These are phyloP conservation scores for Cystofilobasidium macerans DNA, from an alignment of 768 basidiomycete species.

Conservation along the genomic window DNA sequence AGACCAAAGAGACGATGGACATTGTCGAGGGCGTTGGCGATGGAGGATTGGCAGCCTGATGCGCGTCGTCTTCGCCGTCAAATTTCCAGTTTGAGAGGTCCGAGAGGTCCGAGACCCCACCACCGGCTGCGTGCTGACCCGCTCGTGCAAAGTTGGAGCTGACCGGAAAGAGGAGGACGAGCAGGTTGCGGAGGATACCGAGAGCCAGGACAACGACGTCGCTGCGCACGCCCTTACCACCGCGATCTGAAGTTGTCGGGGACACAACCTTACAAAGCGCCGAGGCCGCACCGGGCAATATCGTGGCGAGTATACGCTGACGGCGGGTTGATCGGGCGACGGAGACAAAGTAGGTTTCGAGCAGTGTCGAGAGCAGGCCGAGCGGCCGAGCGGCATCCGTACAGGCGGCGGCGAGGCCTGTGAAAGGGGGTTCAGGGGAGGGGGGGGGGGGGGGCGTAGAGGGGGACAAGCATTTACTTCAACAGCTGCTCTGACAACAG, in stretches of 20 bases:
- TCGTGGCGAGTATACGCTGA: constrained; percentile 35
- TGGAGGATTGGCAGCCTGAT: constrained; percentile 5
- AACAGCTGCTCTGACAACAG: too few species aligned
- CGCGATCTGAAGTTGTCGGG: constrained; percentile 36
- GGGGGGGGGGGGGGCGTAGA: not conserved
- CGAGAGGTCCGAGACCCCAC: constrained; percentile 27
- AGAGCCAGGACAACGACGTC: constrained; percentile 32
- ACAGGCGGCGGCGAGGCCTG: constrained; percentile 4
- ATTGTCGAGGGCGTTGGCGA: constrained; percentile 16
- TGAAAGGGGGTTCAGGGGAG: too few species aligned
- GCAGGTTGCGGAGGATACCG: constrained; percentile 25
- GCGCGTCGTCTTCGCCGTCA: constrained; percentile 19
- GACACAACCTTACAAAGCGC: constrained; percentile 60
- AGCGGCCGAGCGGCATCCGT: constrained; percentile 4
- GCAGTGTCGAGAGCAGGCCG: constrained; percentile 1
- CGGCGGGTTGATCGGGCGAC: constrained; percentile 46
- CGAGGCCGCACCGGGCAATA: constrained; percentile 77
- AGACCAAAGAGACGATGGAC: constrained; percentile 26
- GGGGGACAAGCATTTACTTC: not conserved
- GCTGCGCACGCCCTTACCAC: constrained; percentile 30
- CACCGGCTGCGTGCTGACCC: too few species aligned
- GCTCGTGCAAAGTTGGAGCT: constrained; percentile 17
- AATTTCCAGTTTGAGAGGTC: constrained; percentile 33
- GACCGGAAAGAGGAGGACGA: constrained; percentile 4
- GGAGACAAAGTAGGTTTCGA: not conserved